phyloP scores from a whole-genome alignment of 2,329 filamentous ascomycete species.

The Aspergillus novoparasiticus region DNA sequence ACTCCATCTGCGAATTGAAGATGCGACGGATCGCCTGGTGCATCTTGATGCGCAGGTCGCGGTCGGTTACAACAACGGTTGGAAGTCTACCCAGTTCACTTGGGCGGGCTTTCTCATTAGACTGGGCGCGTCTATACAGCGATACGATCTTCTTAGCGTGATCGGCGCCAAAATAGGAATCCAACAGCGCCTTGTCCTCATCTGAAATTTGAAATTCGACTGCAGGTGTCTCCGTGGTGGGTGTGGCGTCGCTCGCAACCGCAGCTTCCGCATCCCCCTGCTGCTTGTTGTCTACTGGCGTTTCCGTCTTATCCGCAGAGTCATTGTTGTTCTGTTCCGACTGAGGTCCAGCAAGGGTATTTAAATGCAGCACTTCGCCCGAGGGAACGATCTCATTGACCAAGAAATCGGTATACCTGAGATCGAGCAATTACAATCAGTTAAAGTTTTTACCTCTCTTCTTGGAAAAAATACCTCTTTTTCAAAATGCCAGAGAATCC shows the following conservation, averaged over 20 bases:
- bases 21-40: constrained; percentile 73
- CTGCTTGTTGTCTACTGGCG: constrained; percentile 18
- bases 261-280: constrained; percentile 13
- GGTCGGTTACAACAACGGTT: constrained; percentile 60
- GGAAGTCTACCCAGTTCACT: constrained; percentile 57
- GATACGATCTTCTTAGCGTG: constrained; percentile 54
- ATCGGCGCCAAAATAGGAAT: constrained; percentile 54
- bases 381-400: constrained; percentile 84
- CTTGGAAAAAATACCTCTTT: constrained; percentile 53
- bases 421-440: constrained; percentile 7
- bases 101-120: constrained; percentile 58
- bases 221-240: constrained; percentile 17
- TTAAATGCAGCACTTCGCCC: constrained; percentile 75
- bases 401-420: constrained; percentile 84
- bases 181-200: constrained; percentile 49
- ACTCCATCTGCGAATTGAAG: constrained; percentile 78
- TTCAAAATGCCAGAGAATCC: constrained; percentile 69
- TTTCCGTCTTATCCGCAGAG: constrained; percentile 14
- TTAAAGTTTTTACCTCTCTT: not conserved
- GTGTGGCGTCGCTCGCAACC: constrained; percentile 15
- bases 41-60: constrained; percentile 62
- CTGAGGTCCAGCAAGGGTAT: constrained; percentile 44
- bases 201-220: constrained; percentile 40
- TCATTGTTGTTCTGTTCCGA: constrained; percentile 16
- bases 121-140: constrained; percentile 58